Conservation (phyloP, 2,329 filamentous ascomycete genomes). For the Stemphylium lycopersici region DNA sequence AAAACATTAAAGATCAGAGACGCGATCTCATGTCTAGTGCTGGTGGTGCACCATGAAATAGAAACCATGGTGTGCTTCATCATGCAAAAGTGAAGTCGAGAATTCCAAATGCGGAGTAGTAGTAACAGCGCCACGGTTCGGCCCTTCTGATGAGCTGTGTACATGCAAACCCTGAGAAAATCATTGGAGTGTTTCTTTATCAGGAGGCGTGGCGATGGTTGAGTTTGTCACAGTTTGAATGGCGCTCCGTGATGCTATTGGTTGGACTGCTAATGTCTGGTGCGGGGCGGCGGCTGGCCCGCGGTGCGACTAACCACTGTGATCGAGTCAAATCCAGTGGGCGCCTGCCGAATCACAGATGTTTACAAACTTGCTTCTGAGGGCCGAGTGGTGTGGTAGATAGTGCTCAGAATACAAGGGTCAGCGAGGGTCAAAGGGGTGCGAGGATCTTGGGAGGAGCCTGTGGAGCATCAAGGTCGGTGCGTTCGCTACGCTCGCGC, state of each 20-base stretch:
- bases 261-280: neutral
- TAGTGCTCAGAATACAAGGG: no score
- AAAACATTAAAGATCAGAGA: no score
- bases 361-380: no score
- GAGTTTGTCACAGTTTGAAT: constrained; percentile 17
- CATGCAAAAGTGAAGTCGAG: constrained; percentile 11
- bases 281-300: neutral
- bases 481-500: no score
- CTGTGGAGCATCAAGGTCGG: no score
- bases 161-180: neutral
- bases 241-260: constrained; percentile 19
- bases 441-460: no score
- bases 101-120: constrained; percentile 15
- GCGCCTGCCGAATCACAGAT: no score
- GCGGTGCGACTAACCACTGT: no score
- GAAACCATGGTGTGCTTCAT: constrained; percentile 14
- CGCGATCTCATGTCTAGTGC: neutral
- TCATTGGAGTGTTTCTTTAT: constrained; percentile 21
- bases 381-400: no score
- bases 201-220: constrained; percentile 18
- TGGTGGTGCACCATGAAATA: neutral
- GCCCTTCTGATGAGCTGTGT: constrained; percentile 4
- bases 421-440: no score
- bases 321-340: no score
- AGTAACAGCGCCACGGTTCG: constrained; percentile 10